A percentile compares a stretch with the other conserved stretches of the same genome.
Evolutionary conservation across 805 yeast species (phyloP).

Genomic region (Wickerhamomyces kurtzmanii): DNA sequence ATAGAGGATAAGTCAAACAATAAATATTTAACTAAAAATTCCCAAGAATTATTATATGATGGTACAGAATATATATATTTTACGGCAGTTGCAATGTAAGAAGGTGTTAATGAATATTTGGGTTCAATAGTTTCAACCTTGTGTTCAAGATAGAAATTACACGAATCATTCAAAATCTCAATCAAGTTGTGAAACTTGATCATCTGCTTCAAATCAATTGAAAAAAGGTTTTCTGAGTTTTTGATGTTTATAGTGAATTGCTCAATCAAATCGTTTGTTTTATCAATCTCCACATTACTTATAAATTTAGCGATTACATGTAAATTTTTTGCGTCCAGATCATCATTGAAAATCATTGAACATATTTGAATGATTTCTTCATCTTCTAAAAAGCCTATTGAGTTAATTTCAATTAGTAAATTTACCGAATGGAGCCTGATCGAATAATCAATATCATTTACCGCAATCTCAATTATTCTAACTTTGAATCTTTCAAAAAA

Average conservation of each 20-base stretch:
- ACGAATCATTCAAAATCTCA: constrained; percentile 19
- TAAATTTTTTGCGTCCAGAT: constrained; percentile 20
- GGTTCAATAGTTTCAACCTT: too few species aligned
- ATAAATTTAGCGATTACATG: constrained; percentile 49
- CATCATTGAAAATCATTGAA: constrained; percentile 31
- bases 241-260: constrained; percentile 22
- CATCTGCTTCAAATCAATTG: constrained; percentile 18
- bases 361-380: constrained; percentile 36
- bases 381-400: constrained; percentile 55
- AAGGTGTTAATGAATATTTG: too few species aligned
- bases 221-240: constrained; percentile 8
- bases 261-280: constrained; percentile 26
- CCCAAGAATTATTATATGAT: constrained; percentile 25
- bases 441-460: constrained; percentile 41
- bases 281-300: constrained; percentile 30
- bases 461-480: constrained; percentile 56
- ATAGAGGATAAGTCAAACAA: constrained; percentile 33
- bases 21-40: constrained; percentile 28
- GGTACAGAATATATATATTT: too few species aligned
- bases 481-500: constrained; percentile 67
- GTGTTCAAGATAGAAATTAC: too few species aligned
- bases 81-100: too few species aligned
- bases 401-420: constrained; percentile 44
- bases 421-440: constrained; percentile 43
- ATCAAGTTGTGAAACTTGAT: constrained; percentile 19